Evolutionary conservation across 345 rosid species (phyloP), one percentile per base, ranked within the genome.

Genomic region (Cardamine chenopodiifolia): DNA sequence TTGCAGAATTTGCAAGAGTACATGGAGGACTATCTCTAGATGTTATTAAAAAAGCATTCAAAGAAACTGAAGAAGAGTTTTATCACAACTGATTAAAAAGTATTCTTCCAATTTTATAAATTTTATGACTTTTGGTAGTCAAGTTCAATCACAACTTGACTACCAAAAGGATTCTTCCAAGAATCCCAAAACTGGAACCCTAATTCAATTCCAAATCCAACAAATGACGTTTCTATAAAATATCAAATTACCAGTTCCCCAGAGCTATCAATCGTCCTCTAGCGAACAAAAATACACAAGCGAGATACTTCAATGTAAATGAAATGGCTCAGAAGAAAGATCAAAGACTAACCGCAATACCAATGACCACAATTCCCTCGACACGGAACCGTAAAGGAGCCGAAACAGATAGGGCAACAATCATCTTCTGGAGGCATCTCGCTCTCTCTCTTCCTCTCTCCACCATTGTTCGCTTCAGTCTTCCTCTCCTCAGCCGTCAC

Each of bases 31-130:
- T 95, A 48, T 92, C 99, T 0, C 79, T 74, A 7, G 97, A 95
- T 63, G 97, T 88, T 34, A 89, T 95, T 9, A 92, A 78, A 78
- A 86, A 78, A 79, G 99, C 99, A 5, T 95, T 95, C 59, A 84
- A 76, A 61, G 97, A 96, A 13, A 95, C 97, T 0, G 99, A 95
- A 70, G 95, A 95, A 72, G 97, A 89, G 32, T 95, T 95, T 79
- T 77, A 88, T 47, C 86, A 71, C n/a, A n/a, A n/a, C n/a, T n/a
- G n/a, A n/a, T n/a, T n/a, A n/a, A n/a, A n/a, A n/a, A n/a, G n/a
- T n/a, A 25, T 25, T 25, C 26, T 25, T 25, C 26, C 26, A n/a
- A n/a, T n/a, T n/a, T n/a, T n/a, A n/a, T n/a, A n/a, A n/a, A n/a
- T n/a, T n/a, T n/a, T n/a, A n/a, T n/a, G n/a, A n/a, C n/a, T n/a